Conservation (phyloP, 805 yeast species). For the Candida quercuum region DNA sequence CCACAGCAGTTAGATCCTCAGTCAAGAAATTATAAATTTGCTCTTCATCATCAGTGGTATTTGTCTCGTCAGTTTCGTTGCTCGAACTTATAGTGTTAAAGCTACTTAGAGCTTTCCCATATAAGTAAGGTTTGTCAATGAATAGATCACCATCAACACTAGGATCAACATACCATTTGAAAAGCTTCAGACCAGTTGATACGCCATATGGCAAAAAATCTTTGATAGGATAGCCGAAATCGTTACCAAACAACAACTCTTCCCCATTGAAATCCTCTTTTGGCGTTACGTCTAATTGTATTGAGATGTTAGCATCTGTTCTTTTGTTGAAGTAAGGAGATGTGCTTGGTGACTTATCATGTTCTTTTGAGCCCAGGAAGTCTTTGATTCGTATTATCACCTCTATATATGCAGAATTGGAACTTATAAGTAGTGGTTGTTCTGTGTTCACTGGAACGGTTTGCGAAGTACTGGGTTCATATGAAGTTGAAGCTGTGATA, state of each 20-base stretch:
- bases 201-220: slow-evolving; percentile 54
- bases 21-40: slow-evolving; percentile 8
- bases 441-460: slow-evolving; percentile 40
- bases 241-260: slow-evolving; percentile 63
- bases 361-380: slow-evolving; percentile 39
- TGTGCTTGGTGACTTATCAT: slow-evolving; percentile 24
- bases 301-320: slow-evolving; percentile 25
- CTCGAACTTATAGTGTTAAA: slow-evolving; percentile 40
- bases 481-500: slow-evolving; percentile 9
- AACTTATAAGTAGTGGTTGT: slow-evolving; percentile 29
- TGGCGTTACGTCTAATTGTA: slow-evolving; percentile 39
- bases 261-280: slow-evolving; percentile 38
- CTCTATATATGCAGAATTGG: slow-evolving; percentile 34
- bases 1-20: slow-evolving; percentile 16
- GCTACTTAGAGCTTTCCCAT: slow-evolving; percentile 56
- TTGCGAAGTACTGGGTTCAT: slow-evolving; percentile 10
- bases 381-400: slow-evolving; percentile 39
- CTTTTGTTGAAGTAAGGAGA: slow-evolving; percentile 20
- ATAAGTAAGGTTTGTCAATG: slow-evolving; percentile 54
- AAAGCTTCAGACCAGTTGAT: slow-evolving; percentile 49
- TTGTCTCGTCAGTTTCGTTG: slow-evolving; percentile 6
- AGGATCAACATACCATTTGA: slow-evolving; percentile 56
- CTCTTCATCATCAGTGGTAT: slow-evolving; percentile 4
- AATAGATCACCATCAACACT: slow-evolving; percentile 59
- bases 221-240: slow-evolving; percentile 52